Evolutionary conservation across 345 rosid genomes (phyloP).

Genomic region (Citrus reticulata): DNA sequence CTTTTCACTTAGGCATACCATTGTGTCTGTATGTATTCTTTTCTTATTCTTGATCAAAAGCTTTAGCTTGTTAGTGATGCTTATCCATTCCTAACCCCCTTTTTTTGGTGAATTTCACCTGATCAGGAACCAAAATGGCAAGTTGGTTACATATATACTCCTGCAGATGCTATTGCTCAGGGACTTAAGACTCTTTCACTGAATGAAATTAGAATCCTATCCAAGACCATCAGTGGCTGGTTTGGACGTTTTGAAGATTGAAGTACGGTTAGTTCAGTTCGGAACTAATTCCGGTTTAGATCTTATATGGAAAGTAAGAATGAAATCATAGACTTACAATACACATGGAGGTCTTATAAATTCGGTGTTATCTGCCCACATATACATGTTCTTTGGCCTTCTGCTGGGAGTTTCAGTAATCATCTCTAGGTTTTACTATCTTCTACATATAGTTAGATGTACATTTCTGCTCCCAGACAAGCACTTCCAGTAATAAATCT

Average conservation of each 20-base stretch:
- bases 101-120: background rate
- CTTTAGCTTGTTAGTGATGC: background rate
- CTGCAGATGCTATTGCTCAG: slow-evolving; percentile 91
- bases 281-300: background rate
- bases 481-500: background rate
- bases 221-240: slow-evolving; percentile 71
- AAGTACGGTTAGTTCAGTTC: background rate
- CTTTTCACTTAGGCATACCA: background rate
- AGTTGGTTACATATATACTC: slow-evolving; percentile 71
- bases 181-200: slow-evolving; percentile 71
- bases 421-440: background rate
- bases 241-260: slow-evolving; percentile 59
- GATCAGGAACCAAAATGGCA: slow-evolving; percentile 87
- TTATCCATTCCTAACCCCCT: background rate
- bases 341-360: background rate
- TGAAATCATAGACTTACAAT: background rate
- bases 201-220: slow-evolving; percentile 62
- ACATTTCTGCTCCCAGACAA: background rate
- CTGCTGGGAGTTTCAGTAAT: background rate
- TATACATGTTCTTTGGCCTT: background rate
- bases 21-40: background rate
- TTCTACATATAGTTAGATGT: background rate
- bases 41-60: background rate
- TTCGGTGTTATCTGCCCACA: background rate
- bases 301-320: background rate